Percentiles rank a stretch among this genome's conserved stretches.
Conservation (phyloP, 805 yeast species). For the Pichia occidentalis region DNA sequence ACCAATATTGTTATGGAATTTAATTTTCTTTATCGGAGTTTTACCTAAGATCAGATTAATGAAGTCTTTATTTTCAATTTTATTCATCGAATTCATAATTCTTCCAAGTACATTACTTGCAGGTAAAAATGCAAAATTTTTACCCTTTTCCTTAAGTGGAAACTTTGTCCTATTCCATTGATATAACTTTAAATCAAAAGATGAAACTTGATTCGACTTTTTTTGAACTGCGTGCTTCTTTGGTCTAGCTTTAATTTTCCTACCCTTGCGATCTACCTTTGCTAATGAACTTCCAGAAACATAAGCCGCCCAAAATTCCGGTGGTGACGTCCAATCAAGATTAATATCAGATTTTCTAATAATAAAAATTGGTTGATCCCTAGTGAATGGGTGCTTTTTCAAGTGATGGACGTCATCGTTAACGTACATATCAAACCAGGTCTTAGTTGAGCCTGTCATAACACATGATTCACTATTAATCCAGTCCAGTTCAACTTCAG, state of each 20-base stretch:
- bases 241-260: slow-evolving; percentile 16
- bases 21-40: slow-evolving; percentile 31
- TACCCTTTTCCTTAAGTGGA: slow-evolving; percentile 25
- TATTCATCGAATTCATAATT: slow-evolving; percentile 60
- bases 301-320: slow-evolving; percentile 48
- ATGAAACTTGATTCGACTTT: slow-evolving; percentile 13
- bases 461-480: slow-evolving; percentile 28
- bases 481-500: slow-evolving; percentile 38
- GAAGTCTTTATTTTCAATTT: slow-evolving; percentile 47
- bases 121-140: slow-evolving; percentile 41
- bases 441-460: slow-evolving; percentile 37
- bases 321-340: slow-evolving; percentile 13
- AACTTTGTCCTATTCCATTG: slow-evolving; percentile 45
- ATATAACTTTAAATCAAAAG: slow-evolving; percentile 45
- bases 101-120: slow-evolving; percentile 58
- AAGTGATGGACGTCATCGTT: slow-evolving; percentile 47
- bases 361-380: slow-evolving; percentile 53
- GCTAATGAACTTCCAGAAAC: slow-evolving; percentile 39
- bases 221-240: slow-evolving; percentile 11
- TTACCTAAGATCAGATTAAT: slow-evolving; percentile 30
- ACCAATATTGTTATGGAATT: slow-evolving; percentile 48
- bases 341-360: slow-evolving; percentile 39
- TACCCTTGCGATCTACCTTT: slow-evolving; percentile 25
- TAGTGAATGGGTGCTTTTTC: slow-evolving; percentile 53
- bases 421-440: slow-evolving; percentile 41